A percentile compares a stretch with the other conserved stretches of the same genome.
Conservation (phyloP, 208 protist species). For the Acanthamoeba castellanii region DNA sequence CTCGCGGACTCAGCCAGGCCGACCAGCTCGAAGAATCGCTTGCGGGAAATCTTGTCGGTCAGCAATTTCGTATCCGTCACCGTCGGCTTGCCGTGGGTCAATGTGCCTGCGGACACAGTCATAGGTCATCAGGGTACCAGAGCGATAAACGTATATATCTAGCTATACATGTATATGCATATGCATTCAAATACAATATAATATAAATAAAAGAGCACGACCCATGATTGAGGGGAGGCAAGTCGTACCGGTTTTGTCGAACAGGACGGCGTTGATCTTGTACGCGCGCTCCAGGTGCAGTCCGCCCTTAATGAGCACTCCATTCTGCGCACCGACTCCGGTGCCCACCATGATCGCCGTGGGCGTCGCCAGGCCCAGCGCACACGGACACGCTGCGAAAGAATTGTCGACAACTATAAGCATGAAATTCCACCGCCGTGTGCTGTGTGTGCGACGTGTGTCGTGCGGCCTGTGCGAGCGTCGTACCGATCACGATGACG, state of each 20-base stretch:
- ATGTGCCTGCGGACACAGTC: conserved; percentile 87
- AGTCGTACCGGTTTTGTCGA: conserved; percentile 96
- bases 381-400: conserved; percentile 96
- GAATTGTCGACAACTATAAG: background rate
- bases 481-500: conserved; percentile 92
- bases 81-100: conserved; percentile 94
- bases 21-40: conserved; percentile 13
- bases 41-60: background rate
- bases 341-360: conserved; percentile 98
- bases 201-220: background rate
- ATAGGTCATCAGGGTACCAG: too few species aligned
- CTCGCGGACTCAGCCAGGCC: background rate
- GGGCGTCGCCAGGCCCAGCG: conserved; percentile 97
- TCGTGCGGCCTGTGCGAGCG: too few species aligned
- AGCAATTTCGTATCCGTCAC: conserved; percentile 87
- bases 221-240: background rate
- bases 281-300: conserved; percentile 92
- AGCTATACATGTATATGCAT: background rate
- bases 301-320: conserved; percentile 82
- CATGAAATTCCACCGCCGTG: background rate
- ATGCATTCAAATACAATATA: background rate
- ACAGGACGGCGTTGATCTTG: conserved; percentile 91
- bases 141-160: too few species aligned
- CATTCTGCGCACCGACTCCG: conserved; percentile 91
- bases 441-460: background rate